These are phyloP conservation scores for Penicillium sp. DNA, from an alignment of 2,329 filamentous ascomycete species.

Conservation along the genomic window DNA sequence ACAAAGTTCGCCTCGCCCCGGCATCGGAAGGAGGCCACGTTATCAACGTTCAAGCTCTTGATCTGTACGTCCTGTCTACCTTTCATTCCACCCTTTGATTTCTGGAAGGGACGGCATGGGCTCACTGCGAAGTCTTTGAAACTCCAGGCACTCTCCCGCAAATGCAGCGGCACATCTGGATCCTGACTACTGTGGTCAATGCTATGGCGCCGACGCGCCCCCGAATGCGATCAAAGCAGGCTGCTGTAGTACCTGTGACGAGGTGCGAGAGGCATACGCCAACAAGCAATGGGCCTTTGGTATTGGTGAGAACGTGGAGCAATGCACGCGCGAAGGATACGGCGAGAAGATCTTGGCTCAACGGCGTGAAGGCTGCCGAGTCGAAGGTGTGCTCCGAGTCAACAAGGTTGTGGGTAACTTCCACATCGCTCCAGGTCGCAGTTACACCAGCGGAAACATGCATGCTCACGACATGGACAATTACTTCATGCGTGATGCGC, in stretches of 20 bases:
- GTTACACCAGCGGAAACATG: conserved; percentile 93
- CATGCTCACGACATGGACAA: conserved; percentile 97
- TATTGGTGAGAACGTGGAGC: conserved; percentile 83
- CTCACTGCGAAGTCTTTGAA: conserved; percentile 4
- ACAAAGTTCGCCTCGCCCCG: conserved; percentile 76
- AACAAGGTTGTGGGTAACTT: conserved; percentile 99
- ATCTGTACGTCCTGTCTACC: conserved; percentile 50
- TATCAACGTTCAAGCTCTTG: conserved; percentile 63
- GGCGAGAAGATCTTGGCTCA: conserved; percentile 80
- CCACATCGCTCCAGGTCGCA: conserved; percentile 92
- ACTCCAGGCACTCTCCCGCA: conserved; percentile 58
- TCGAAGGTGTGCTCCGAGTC: conserved; percentile 85
- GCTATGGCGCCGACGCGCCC: conserved; percentile 78
- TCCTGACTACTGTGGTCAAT: conserved; percentile 86
- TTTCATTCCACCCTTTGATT: too few species aligned
- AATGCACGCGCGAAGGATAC: conserved; percentile 93
- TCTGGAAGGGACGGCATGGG: neutral
- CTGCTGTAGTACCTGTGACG: conserved; percentile 95
- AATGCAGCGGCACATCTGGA: conserved; percentile 72
- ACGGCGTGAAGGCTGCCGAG: conserved; percentile 84
- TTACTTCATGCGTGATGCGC: conserved; percentile 65
- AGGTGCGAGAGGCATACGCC: conserved; percentile 92
- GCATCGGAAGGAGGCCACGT: conserved; percentile 67
- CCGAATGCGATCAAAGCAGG: conserved; percentile 67
- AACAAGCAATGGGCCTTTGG: conserved; percentile 89